Evolutionary conservation across 371 early-diverging fungal species (phyloP), one percentile per base, ranked within the genome.

Genomic region (Mucor ambiguus): DNA sequence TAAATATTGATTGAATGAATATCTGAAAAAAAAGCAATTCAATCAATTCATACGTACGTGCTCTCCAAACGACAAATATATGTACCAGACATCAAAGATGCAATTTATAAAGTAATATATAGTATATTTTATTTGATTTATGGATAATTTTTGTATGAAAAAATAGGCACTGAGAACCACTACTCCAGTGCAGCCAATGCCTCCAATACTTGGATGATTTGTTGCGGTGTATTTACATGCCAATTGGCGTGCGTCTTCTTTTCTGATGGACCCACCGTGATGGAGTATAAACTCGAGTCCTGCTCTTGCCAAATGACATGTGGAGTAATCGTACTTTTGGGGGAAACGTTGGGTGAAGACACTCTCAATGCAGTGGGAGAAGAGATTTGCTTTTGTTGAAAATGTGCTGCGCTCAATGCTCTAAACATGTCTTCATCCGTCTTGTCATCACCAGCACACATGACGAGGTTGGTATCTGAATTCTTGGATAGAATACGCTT

Each of bases 351-450:
- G 10, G 52, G 52, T 14, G 52, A 52, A 24, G 52, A 52, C 28
- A 52, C 16, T 28, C 52, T 52, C 11, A 52, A 52, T 14, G 52
- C 28, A 28, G 52, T 26, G 4, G 52, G 52, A 16, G 52, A 52
- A 12, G 52, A 52, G 16, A 12, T 12, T 52, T 52, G 52, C 28
- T 28, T 24, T 52, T 52, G 52, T 28, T 52, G 52, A 38, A 66
- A 66, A 30, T 69, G 67, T 6, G 58, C 32, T 30, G 64, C 59
- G 14, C 69, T 61, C 14, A 75, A 41, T 9, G 85, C 86, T 38
- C 90, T 85, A 77, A 92, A 93, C 97, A 98, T 97, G 72, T 97
- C 98, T 73, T 97, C 97, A 72, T 98, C 98, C 2, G 98, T 98
- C 74, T 92, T 89, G 74, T 98, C 98, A 73, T 98, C 98, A 18